Evolutionary conservation across 1,284 basidiomycete species (phyloP), one percentile per base, ranked within the genome.

Genomic region (Inonotus obliquus): DNA sequence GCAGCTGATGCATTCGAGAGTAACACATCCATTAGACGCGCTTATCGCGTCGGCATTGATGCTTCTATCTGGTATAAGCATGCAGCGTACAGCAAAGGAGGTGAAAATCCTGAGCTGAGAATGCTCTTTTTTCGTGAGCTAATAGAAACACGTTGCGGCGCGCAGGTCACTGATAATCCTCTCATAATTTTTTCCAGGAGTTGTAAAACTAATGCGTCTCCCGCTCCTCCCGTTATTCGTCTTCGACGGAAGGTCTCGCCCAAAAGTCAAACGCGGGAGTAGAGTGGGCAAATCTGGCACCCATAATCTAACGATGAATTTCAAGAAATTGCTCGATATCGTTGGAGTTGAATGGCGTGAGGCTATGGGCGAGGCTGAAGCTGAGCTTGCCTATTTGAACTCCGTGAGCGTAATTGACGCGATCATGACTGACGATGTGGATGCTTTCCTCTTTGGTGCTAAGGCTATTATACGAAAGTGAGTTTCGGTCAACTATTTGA

Each of bases 171-270:
- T n/a, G n/a, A n/a, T n/a, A n/a, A n/a, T 19, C n/a, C 17, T n/a
- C 21, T 47, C 14, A n/a, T 47, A 19, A 19, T 47, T n/a, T 25
- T 10, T 23, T n/a, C n/a, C 21, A 21, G 45, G 57, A 19, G 39
- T 60, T 14, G 55, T 48, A n/a, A 37, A 41, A 2, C 74, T 90
- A 6, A 67, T 81, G 3, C 70, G 74, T 48, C 74, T 84, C 6
- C 86, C 87, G 0, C 71, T 88, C 44, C 69, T 84, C 19, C 81
- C 82, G 1, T 70, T 91, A 0, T 89, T 91, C 70, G 82, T 91
- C 2, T 89, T 90, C 67, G 89, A 92, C 71, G 89, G 38, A 39
- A 39, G 89, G 0, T 76, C 79, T 25, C 75, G 86, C 38, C 89
- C 88, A 0, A 70, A 72, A n/a, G 68, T 78, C 49, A 91, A 91